These are phyloP conservation scores for Taiwanofungus camphoratus DNA, from an alignment of 1,284 basidiomycete genomes.

Conservation along the genomic window DNA sequence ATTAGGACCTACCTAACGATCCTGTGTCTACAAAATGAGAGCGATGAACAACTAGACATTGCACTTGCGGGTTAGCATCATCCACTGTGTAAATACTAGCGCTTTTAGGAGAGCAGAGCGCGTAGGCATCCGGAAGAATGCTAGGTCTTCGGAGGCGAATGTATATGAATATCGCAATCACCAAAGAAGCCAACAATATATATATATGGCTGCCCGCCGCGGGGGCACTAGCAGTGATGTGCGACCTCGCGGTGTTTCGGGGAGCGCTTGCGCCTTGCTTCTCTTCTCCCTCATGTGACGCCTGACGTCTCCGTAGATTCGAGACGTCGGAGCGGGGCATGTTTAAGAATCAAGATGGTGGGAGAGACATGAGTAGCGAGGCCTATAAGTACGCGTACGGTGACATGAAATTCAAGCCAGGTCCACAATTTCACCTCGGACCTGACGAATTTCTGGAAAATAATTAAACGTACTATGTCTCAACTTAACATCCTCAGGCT, in stretches of 20 bases:
- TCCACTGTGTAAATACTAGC: constrained; percentile 59
- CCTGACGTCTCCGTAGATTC: constrained; percentile 4
- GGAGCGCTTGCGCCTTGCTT: background rate
- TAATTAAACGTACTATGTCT: too few relatives aligned
- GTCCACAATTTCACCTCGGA: background rate
- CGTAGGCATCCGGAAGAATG: constrained; percentile 34
- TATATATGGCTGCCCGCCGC: constrained; percentile 1
- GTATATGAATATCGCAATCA: constrained; percentile 4
- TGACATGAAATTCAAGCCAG: constrained; percentile 1
- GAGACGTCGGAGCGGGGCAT: constrained; percentile 1
- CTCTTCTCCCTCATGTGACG: constrained; percentile 7
- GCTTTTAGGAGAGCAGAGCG: constrained; percentile 50
- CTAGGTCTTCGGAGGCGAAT: background rate
- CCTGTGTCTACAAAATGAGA: constrained; percentile 48
- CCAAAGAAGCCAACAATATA: constrained; percentile 4
- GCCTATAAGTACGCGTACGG: constrained; percentile 7
- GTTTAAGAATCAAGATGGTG: background rate
- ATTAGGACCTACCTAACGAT: constrained; percentile 42
- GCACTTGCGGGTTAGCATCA: constrained; percentile 36
- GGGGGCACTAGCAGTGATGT: constrained; percentile 2
- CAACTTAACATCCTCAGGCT: too few relatives aligned
- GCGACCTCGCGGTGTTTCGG: background rate
- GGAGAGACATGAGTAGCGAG: background rate
- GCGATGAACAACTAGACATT: constrained; percentile 55
- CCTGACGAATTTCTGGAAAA: too few relatives aligned